Evolutionary conservation across 2,329 filamentous ascomycete species (phyloP), one percentile per base, ranked within the genome.

Genomic region (Niveomyces coronatus): DNA sequence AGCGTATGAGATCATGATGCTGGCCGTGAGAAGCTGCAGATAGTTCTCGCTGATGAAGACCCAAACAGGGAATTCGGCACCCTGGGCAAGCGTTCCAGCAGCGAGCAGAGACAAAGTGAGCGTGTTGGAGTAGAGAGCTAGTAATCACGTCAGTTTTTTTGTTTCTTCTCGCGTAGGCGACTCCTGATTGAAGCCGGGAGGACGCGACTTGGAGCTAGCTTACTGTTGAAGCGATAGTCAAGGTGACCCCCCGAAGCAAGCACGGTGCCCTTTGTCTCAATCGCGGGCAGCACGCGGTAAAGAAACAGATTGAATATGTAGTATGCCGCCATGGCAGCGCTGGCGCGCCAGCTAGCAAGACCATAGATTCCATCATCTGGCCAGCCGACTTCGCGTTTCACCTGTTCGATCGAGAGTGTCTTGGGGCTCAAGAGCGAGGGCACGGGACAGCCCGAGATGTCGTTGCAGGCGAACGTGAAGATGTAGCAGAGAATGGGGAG

Each of bases 31-130:
- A 37, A 98, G 71, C 56, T 89, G 85, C 36, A 91, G 54, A 56
- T 89, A 93, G 64, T 96, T 89, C 55, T 94, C 80, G 65, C 83
- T 81, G 53, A 96, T 86, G 62, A 87, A 96, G 18, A 81, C 85
- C 89, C 89, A 98, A 36, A 95, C 74, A 8, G 77, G 72, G 52
- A 94, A 95, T 15, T 89, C 71, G 36, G 85, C 76, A 40, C 89
- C 89, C 49, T 89, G 75, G 4, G 78, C 61, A 27, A 79, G 61
- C 3, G 87, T 94, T 34, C 87, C 88, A 8, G 79, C 79, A 23
- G 77, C 77, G 37, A 80, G 74, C 5, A 81, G 66, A n/a, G 71
- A 69, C 31, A 94, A 66, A 35, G 81, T 88, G 45, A 82, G 69
- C 39, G 86, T 60, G 44, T 80, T 80, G n/a, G 85, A 86, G 46